Evolutionary conservation across 2,329 filamentous ascomycete species (phyloP).

Genomic region (Coniochaeta ligniaria): DNA sequence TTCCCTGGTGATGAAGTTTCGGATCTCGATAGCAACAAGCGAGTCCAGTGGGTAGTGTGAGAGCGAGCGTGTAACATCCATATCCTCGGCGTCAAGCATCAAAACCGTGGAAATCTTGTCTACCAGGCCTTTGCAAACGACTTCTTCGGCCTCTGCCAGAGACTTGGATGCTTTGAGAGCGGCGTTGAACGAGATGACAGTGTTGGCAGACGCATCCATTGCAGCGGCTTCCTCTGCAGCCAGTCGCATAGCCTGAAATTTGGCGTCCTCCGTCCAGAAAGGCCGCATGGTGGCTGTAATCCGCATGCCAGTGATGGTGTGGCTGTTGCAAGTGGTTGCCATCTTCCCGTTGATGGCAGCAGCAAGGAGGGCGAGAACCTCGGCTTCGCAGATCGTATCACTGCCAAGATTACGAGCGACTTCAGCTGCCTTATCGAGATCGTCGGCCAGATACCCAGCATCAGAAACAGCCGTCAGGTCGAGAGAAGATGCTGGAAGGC

Average conservation of each 20-base stretch:
- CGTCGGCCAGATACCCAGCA: slow-evolving; percentile 42
- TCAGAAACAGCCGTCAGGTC: slow-evolving; percentile 45
- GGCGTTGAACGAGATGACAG: slow-evolving; percentile 33
- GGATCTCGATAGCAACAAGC: slow-evolving; percentile 41
- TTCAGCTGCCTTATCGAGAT: slow-evolving; percentile 37
- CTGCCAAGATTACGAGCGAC: slow-evolving; percentile 34
- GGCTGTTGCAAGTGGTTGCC: slow-evolving; percentile 32
- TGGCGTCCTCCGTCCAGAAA: slow-evolving; percentile 48
- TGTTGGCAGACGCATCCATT: slow-evolving; percentile 17
- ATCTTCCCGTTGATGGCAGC: slow-evolving; percentile 41
- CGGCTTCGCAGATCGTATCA: slow-evolving; percentile 39
- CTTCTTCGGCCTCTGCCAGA: slow-evolving; percentile 35
- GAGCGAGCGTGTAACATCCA: slow-evolving; percentile 35
- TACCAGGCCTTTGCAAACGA: slow-evolving; percentile 37
- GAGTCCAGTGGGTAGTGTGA: slow-evolving; percentile 39
- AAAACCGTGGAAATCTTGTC: slow-evolving; percentile 41
- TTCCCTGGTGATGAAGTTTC: slow-evolving; percentile 44
- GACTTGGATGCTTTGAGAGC: slow-evolving; percentile 33
- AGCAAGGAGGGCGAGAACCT: slow-evolving; percentile 46
- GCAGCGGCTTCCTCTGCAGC: slow-evolving; percentile 28
- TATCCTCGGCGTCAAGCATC: slow-evolving; percentile 41
- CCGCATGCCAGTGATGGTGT: slow-evolving; percentile 47
- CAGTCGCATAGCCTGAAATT: slow-evolving; percentile 42
- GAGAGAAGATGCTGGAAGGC: slow-evolving; percentile 31
- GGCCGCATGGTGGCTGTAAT: slow-evolving; percentile 37